Percentiles rank a stretch among this genome's conserved stretches.
Evolutionary conservation across 495 filamentous ascomycete genomes (phyloP).

Genomic region (Hypoxylon fragiforme): DNA sequence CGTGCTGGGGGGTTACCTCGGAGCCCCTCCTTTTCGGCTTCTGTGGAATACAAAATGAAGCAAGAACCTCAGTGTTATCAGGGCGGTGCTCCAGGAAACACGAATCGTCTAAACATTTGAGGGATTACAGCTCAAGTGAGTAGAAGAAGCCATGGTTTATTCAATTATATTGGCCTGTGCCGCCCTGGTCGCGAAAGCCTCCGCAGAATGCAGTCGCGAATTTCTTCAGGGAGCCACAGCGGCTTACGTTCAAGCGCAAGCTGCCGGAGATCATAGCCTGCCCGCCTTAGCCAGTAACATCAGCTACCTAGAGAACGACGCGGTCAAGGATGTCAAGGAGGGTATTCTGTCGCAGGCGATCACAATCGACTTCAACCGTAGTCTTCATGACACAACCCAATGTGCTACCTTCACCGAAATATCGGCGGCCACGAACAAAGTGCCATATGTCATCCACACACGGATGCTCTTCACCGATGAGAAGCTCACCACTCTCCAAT

Average conservation of each 20-base stretch:
- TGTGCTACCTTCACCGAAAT: slow-evolving; percentile 50
- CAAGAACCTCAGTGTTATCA: background rate
- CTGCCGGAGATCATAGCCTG: slow-evolving; percentile 16
- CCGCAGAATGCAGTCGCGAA: slow-evolving; percentile 30
- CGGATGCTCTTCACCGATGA: slow-evolving; percentile 38
- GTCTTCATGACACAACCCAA: slow-evolving; percentile 42
- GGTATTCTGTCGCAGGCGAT: slow-evolving; percentile 41
- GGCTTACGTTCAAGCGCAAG: slow-evolving; percentile 33
- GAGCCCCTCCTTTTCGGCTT: slow-evolving; percentile 22
- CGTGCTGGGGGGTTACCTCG: slow-evolving; percentile 23
- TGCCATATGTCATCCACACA: slow-evolving; percentile 46
- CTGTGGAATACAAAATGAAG: slow-evolving; percentile 23
- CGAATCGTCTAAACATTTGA: background rate
- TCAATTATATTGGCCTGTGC: slow-evolving; percentile 11
- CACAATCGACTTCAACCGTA: slow-evolving; percentile 45
- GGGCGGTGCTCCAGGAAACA: background rate
- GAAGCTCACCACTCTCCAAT: slow-evolving; percentile 40
- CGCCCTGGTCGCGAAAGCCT: slow-evolving; percentile 23
- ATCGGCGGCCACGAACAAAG: slow-evolving; percentile 37
- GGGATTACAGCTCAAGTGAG: background rate
- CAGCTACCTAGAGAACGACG: slow-evolving; percentile 40
- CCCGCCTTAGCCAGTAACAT: slow-evolving; percentile 20
- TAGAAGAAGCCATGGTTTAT: slow-evolving; percentile 17
- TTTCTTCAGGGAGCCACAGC: slow-evolving; percentile 28
- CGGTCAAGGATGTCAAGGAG: slow-evolving; percentile 24